Conservation (phyloP, 2,329 filamentous ascomycete species). For the Fusarium setosum region DNA sequence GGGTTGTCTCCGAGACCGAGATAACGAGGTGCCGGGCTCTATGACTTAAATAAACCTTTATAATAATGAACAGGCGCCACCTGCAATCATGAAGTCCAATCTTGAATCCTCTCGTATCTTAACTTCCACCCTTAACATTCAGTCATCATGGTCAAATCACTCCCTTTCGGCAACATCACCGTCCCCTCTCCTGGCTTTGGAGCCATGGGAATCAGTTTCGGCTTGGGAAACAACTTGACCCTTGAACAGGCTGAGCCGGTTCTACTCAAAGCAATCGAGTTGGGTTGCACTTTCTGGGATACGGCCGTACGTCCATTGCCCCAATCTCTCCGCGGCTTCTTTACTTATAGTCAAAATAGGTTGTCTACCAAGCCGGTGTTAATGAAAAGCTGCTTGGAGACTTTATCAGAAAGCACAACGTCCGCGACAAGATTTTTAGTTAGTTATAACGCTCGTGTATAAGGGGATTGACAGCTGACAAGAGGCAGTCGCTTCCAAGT, state of each 20-base stretch:
- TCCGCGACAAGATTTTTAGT: slow-evolving; percentile 62
- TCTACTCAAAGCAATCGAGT: slow-evolving; percentile 54
- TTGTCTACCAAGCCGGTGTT: slow-evolving; percentile 57
- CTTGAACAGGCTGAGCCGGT: slow-evolving; percentile 36
- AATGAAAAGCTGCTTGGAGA: slow-evolving; percentile 63
- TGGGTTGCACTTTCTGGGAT: slow-evolving; percentile 22
- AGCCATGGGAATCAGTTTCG: slow-evolving; percentile 5
- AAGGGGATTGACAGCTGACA: not conserved
- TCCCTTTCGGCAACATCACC: slow-evolving; percentile 2
- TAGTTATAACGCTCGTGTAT: slow-evolving; percentile 21
- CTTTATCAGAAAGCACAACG: slow-evolving; percentile 62
- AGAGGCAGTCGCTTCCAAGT: slow-evolving; percentile 58
- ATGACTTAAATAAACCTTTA: too few species aligned
- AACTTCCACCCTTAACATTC: not conserved
- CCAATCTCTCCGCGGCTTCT: not conserved
- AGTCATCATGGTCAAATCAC: slow-evolving; percentile 10
- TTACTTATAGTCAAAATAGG: slow-evolving; percentile 41
- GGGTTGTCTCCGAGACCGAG: too few species aligned
- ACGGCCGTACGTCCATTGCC: slow-evolving; percentile 1
- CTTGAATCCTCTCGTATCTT: not conserved
- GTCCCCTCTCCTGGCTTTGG: slow-evolving; percentile 5
- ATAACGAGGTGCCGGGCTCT: too few species aligned
- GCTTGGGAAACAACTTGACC: slow-evolving; percentile 2
- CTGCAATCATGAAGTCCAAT: too few species aligned
- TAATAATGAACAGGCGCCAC: too few species aligned